Evolutionary conservation across 208 protist genomes (phyloP), one percentile per base, ranked within the genome.

Genomic region (Polymyxa betae): DNA sequence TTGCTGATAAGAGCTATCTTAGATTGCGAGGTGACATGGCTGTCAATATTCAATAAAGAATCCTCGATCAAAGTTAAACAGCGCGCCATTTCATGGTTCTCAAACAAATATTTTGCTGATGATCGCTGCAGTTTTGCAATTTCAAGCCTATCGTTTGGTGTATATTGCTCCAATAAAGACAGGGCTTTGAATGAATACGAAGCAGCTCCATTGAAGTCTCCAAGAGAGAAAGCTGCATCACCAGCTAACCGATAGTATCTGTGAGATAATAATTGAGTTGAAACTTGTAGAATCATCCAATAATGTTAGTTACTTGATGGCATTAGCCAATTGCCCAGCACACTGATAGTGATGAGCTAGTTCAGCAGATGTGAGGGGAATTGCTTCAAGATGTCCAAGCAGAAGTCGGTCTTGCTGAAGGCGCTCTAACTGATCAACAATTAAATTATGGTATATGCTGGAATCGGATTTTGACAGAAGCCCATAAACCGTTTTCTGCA

Each of bases 91-190:
- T 82, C 72, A n/a, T 45, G 35, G 40, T 82, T 82, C 72, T 82
- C 72, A 5, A 82, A 40, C n/a, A 45, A 35, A 5, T 5, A 82
- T 43, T 82, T 82, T 5, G 72, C 72, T 5, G 35, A 20, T 16
- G 35, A 45, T 82, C 72, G 72, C 72, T 82, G 72, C 16, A 82
- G 72, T n/a, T 82, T 82, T 5, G 72, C 72, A n/a, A 82, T 82
- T n/a, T 82, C 72, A 35, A 82, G 35, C n/a, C 72, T 5, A 35
- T 82, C 72, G 16, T 82, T 35, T 5, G 72, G 72, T 5, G 72
- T 16, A 35, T 38, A 82, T n/a, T 43, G 16, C 72, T 82, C 35
- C n/a, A 82, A n/a, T n/a, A 82, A 35, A n/a, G 72, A 5, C n/a
- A 82, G 72, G 40, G 16, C 72, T n/a, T 82, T 82, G 16, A 5